Evolutionary conservation across 2,329 filamentous ascomycete species (phyloP), one percentile per base, ranked within the genome.

Genomic region (Nothophaeocryptopus gaeumannii): DNA sequence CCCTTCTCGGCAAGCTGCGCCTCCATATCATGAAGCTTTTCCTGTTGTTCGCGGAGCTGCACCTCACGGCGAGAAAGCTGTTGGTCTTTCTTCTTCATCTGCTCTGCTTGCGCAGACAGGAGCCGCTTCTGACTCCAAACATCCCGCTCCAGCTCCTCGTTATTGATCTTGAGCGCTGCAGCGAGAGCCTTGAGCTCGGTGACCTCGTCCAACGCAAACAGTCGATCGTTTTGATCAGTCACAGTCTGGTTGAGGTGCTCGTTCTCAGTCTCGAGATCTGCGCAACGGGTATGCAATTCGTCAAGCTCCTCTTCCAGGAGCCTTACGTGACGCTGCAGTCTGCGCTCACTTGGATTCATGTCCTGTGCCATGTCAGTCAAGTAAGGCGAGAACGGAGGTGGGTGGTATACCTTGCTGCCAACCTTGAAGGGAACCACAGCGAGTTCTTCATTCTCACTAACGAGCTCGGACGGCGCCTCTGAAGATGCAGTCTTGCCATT

Each of bases 241-340:
- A 26, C 20, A 26, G 20, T 26, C 20, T 26, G 20, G 20, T 8
- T 46, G 20, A 51, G 33, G 1, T 39, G 16, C 9, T 16, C 38
- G 30, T 39, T 47, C 34, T 51, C 49, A 8, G 10, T 15, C 8
- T 51, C 38, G 12, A 47, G 34, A 12, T 37, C 13, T 15, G 38
- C 43, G 31, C 44, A 47, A 12, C 30, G 43, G n/a, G 35, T 12
- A n/a, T 37, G 32, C 8, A 46, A 38, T 11, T 41, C 33, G 7
- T 47, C 38, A 12, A 35, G 31, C 11, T 51, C 43, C 12, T 43
- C 42, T 26, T 43, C 43, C 5, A 51, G 14, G 13, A 43, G n/a
- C 32, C 42, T n/a, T 30, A 36, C 20, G 16, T 36, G 15, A 8
- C 32, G 30, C 14, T 26, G 20, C 20, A 26, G 20, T 26, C 20